A percentile compares a stretch with the other conserved stretches of the same genome.
phyloP scores from a whole-genome alignment of 768 basidiomycete genomes.

The Tylopilus subfusipes region DNA sequence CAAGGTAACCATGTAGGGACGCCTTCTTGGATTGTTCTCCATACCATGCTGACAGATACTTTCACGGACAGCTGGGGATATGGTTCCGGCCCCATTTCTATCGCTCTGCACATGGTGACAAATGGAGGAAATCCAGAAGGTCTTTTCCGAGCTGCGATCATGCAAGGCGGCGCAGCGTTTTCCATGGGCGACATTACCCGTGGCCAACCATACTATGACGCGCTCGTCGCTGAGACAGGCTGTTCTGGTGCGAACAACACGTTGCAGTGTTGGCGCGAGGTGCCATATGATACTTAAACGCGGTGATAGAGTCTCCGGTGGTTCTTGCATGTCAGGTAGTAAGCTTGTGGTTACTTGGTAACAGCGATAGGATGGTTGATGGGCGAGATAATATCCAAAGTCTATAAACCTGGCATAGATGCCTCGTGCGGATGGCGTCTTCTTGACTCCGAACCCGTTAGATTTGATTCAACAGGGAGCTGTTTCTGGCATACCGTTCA shows the following conservation, averaged over 20 bases:
- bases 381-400: too few relatives aligned
- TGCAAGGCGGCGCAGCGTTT: constrained; percentile 41
- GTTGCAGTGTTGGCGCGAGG: constrained; percentile 33
- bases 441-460: constrained; percentile 26
- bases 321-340: constrained; percentile 8
- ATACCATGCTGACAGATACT: neutral
- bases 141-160: constrained; percentile 18
- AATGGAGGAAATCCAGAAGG: constrained; percentile 21
- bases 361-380: too few relatives aligned
- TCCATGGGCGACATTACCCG: constrained; percentile 18
- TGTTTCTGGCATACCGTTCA: constrained; percentile 4
- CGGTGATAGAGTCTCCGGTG: constrained; percentile 32
- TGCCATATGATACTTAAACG: constrained; percentile 29
- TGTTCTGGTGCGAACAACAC: constrained; percentile 30
- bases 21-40: neutral
- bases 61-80: constrained; percentile 35
- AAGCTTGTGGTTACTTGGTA: neutral
- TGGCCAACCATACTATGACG: constrained; percentile 29
- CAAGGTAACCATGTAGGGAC: constrained; percentile 36
- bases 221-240: constrained; percentile 26
- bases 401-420: too few relatives aligned
- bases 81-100: constrained; percentile 36
- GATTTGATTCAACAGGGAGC: constrained; percentile 33
- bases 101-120: constrained; percentile 28
- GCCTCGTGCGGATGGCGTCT: too few relatives aligned